Base-by-base conservation (phyloP, 768 basidiomycete species). In the Leucocoprinus leucothites region DNA sequence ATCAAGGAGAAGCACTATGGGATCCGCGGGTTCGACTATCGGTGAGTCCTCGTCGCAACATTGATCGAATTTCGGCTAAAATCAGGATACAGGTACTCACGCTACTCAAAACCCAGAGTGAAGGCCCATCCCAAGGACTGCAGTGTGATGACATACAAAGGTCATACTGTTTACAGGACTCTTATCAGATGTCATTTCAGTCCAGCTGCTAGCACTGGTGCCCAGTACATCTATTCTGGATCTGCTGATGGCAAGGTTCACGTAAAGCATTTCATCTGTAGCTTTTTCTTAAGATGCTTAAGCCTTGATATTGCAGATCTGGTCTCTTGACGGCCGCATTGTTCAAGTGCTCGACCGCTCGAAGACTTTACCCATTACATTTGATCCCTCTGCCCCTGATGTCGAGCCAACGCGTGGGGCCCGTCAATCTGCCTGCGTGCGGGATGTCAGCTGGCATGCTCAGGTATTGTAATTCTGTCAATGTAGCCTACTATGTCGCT, bases 101-200 rank as follows among this genome's bases (percentile, higher is more conserved):
- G 71, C 42, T 94, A 91, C 63, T 84, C 85, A 2, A 84, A 77
- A 56, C 87, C 86, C 6, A 76, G 68, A 58, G 75, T 72, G 60
- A 61, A 68, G 13, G 84, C 85, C 9, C 95, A 95, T 69, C 96
- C 94, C 5, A 73, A 79, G 55, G 94, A 98, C 64, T 94, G 93
- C 66, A 94, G 91, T 61, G 87, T 98, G 31, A 96, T 96, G 95
- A 89, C 91, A 1, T 99, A 92, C 68, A 81, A 91, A 41, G 97
- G 97, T 1, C 97, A 98, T 65, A 76, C 84, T 9, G 93, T 98
- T 21, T 71, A 96, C 41, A 81, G 88, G 41, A 99, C 97, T 0
- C 82, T 99, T 53, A 97, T 99, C 61, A 81, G 97, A 53, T 98
- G 95, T 67, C 89, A 98, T 72, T 99, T 98, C 72, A 95, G 93